These are phyloP conservation scores for Debaryomycetaceae sp. DNA, from an alignment of 1,139 yeast genomes.

Conservation along the genomic window DNA sequence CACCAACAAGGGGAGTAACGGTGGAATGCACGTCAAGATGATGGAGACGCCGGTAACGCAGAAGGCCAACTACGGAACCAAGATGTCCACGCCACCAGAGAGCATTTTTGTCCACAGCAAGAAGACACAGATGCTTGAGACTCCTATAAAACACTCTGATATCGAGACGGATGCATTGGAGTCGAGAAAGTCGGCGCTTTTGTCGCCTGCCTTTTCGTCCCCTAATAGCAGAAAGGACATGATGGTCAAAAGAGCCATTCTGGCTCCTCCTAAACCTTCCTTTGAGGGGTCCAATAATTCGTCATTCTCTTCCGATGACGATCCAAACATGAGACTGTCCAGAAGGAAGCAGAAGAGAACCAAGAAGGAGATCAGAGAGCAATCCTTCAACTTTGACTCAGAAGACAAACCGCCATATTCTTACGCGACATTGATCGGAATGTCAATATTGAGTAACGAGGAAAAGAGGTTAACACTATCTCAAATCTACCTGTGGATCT, in stretches of 20 bases:
- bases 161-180: slow-evolving; percentile 1
- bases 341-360: slow-evolving; percentile 23
- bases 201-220: slow-evolving; percentile 51
- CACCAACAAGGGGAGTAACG: background rate
- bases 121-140: slow-evolving; percentile 12
- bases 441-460: slow-evolving; percentile 86
- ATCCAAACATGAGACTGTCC: slow-evolving; percentile 13
- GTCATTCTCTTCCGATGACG: slow-evolving; percentile 12
- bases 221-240: slow-evolving; percentile 25
- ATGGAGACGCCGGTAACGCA: slow-evolving; percentile 17
- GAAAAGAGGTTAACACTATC: slow-evolving; percentile 79
- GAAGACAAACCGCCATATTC: slow-evolving; percentile 84
- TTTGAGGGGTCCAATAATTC: slow-evolving; percentile 9
- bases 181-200: slow-evolving; percentile 16
- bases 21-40: slow-evolving; percentile 3
- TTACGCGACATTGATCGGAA: slow-evolving; percentile 90
- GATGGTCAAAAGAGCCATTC: background rate
- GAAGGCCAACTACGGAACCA: slow-evolving; percentile 9
- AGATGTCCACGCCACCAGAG: slow-evolving; percentile 39
- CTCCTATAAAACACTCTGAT: slow-evolving; percentile 14
- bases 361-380: slow-evolving; percentile 23
- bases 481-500: slow-evolving; percentile 91
- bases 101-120: slow-evolving; percentile 11
- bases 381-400: slow-evolving; percentile 40
- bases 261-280: slow-evolving; percentile 14